Evolutionary conservation across 2,329 filamentous ascomycete genomes (phyloP), one percentile per base, ranked within the genome.

Genomic region (Apiospora koreana): DNA sequence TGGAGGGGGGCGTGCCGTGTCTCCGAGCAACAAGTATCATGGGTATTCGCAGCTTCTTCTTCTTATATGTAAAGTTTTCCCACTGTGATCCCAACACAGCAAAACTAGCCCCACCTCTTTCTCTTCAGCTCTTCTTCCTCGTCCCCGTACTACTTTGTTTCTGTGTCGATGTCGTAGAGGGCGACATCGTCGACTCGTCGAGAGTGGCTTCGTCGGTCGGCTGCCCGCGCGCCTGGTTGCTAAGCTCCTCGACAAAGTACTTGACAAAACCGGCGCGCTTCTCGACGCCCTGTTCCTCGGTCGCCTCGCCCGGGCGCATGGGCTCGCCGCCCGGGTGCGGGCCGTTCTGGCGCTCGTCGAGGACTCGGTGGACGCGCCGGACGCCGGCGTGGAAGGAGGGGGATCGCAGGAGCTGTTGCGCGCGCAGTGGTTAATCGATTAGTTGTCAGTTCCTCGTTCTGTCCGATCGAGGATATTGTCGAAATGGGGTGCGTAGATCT

Each of bases 301-400:
- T 87, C 2, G 87, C 87, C 74, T 89, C 84, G 62, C 87, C 87
- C 1, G 81, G 85, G 0, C 82, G 81, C 12, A 88, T 72, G 8
- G 86, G 86, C 67, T 87, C 85, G 68, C 87, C 84, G 72, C 83
- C 79, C 0, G 86, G 86, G 68, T 86, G 81, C 31, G 85, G 82
- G 12, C 87, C 87, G 72, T 88, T 73, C 62, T 82, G 81, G 23
- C 79, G 76, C 71, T 88, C 85, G 74, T 89, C 78, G 46, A 89
- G 82, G 3, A 77, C 80, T 18, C 82, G 82, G 71, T 89, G 86
- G 43, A 89, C 85, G n/a, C 83, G 81, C 9, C 84, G 84, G 48
- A 89, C 87, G 3, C 82, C 82, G 71, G 83, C 83, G 72, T 88
- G 86, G 75, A 88, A 89, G 10, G 80, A 79, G 1, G 86, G 86